A percentile compares a stretch with the other conserved stretches of the same genome.
These are phyloP conservation scores for Bacidia rubella DNA, from an alignment of 495 filamentous ascomycete species.

Conservation along the genomic window DNA sequence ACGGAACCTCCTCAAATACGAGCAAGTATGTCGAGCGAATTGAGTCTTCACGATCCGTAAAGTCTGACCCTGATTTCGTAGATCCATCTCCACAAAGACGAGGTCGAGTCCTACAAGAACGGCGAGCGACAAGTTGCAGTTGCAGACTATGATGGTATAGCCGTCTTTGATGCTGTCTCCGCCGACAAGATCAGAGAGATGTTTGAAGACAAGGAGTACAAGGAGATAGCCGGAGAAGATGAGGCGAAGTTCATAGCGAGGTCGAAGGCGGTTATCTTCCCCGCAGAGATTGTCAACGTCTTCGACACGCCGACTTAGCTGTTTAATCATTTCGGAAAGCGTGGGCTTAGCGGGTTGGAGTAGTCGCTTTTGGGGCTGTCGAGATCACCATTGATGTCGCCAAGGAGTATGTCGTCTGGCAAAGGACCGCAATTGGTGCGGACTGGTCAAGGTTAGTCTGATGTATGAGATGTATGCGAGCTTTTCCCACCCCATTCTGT, in stretches of 20 bases:
- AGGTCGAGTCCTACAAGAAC: not conserved
- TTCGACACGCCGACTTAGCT: not conserved
- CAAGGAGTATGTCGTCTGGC: conserved; percentile 41
- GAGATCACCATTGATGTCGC: conserved; percentile 22
- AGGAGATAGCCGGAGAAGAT: conserved; percentile 4
- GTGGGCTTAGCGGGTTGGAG: conserved; percentile 6
- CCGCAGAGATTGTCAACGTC: conserved; percentile 1
- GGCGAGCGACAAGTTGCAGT: conserved; percentile 1
- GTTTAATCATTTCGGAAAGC: conserved; percentile 9
- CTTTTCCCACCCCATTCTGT: conserved; percentile 66
- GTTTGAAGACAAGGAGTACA: conserved; percentile 8
- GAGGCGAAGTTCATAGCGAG: conserved; percentile 9
- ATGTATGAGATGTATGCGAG: not conserved
- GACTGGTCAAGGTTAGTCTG: conserved; percentile 25
- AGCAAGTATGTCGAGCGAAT: conserved; percentile 4
- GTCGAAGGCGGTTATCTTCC: not conserved
- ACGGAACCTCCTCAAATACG: conserved; percentile 8
- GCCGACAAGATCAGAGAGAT: conserved; percentile 4
- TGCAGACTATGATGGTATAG: conserved; percentile 11
- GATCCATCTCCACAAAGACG: conserved; percentile 4
- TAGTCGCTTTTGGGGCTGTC: conserved; percentile 11
- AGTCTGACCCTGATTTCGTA: not conserved
- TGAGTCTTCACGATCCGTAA: not conserved
- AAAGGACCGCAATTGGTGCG: conserved; percentile 39
- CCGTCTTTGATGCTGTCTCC: conserved; percentile 8